A percentile compares a stretch with the other conserved stretches of the same genome.
phyloP scores from a whole-genome alignment of 1,284 basidiomycete genomes.

The Ceratobasidium sp. region DNA sequence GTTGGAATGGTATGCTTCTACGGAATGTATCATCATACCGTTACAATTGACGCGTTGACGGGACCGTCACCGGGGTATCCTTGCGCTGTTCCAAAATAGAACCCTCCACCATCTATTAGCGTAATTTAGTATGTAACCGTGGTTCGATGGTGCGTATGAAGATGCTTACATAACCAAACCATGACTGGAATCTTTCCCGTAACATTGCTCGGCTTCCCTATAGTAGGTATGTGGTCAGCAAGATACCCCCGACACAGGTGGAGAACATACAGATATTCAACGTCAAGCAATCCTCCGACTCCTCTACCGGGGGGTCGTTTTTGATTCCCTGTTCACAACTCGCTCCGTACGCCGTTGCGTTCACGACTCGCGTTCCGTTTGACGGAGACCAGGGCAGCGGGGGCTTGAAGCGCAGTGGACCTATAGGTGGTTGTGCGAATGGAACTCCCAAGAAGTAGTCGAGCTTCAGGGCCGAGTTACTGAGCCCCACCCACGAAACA shows the following conservation, averaged over 20 bases:
- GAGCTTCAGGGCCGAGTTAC: not conserved
- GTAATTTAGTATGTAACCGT: not conserved
- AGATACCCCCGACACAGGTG: slow-evolving; percentile 39
- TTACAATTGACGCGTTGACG: slow-evolving; percentile 2
- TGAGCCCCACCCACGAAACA: slow-evolving; percentile 21
- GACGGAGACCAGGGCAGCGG: slow-evolving; percentile 65
- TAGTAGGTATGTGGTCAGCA: slow-evolving; percentile 46
- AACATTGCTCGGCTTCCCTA: slow-evolving; percentile 26
- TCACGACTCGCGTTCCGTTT: slow-evolving; percentile 38
- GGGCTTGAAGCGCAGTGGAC: slow-evolving; percentile 58
- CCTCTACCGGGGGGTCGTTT: slow-evolving; percentile 15
- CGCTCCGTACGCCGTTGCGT: slow-evolving; percentile 33
- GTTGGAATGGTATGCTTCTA: no score
- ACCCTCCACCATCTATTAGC: slow-evolving; percentile 55
- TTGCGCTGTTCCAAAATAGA: slow-evolving; percentile 46
- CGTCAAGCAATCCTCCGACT: slow-evolving; percentile 60
- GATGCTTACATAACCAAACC: slow-evolving; percentile 53
- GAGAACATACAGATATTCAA: slow-evolving; percentile 56
- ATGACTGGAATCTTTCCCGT: slow-evolving; percentile 56
- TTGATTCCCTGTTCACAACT: slow-evolving; percentile 14
- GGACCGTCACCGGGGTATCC: slow-evolving; percentile 22
- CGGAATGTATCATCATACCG: slow-evolving; percentile 10
- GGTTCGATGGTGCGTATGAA: not conserved
- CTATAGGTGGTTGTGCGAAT: slow-evolving; percentile 44
- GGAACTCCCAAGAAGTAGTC: slow-evolving; percentile 48